Evolutionary conservation across 371 early-diverging fungal genomes (phyloP).

Genomic region (Hamiltosporidium tvaerminnensis): DNA sequence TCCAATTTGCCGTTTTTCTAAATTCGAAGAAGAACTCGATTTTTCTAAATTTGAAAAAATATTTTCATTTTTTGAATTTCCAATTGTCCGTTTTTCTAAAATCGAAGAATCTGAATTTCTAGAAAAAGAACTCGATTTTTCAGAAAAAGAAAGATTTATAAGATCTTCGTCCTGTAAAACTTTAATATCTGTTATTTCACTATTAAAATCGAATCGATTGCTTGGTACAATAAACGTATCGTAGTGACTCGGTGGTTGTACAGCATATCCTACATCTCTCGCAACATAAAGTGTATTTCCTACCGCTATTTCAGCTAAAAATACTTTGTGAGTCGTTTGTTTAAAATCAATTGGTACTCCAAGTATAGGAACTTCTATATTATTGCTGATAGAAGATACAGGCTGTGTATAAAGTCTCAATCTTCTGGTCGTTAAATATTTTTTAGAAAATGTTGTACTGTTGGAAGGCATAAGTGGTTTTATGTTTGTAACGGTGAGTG

Average conservation of each 20-base stretch:
- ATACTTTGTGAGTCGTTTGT: not conserved
- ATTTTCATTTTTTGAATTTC: too few species aligned
- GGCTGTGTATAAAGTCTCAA: not conserved
- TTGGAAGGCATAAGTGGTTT: not conserved
- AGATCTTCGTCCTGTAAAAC: too few species aligned
- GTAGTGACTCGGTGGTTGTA: not conserved
- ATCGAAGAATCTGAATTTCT: too few species aligned
- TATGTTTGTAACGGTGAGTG: not conserved
- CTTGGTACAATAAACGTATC: not conserved
- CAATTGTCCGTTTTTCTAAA: too few species aligned
- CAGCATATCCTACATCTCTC: not conserved
- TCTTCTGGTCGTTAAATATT: not conserved
- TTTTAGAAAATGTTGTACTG: not conserved
- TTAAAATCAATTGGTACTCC: not conserved
- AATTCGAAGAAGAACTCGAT: too few species aligned
- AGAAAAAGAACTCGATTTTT: too few species aligned
- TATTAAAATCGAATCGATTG: too few species aligned
- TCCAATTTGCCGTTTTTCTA: too few species aligned
- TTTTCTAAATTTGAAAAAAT: too few species aligned
- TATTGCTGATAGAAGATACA: not conserved
- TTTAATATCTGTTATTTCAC: too few species aligned
- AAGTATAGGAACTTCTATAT: not conserved
- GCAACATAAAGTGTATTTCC: not conserved
- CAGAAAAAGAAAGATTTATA: too few species aligned
- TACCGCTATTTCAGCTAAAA: not conserved